Percentiles rank a stretch among this genome's conserved stretches.
These are phyloP conservation scores for Artemisia annua DNA, from an alignment of 129 eudicot genomes.

Conservation along the genomic window DNA sequence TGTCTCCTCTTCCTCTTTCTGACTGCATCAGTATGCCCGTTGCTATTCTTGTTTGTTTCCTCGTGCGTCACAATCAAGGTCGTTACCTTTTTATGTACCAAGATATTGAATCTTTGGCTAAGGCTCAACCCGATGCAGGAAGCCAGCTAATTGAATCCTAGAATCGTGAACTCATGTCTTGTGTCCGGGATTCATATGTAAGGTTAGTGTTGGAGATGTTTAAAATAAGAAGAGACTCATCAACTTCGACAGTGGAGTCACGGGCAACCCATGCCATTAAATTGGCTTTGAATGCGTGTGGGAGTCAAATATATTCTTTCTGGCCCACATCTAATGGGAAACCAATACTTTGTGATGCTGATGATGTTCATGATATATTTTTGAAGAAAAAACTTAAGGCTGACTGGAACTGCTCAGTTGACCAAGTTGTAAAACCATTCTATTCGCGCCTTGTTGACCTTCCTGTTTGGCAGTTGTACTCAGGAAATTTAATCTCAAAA, in stretches of 20 bases:
- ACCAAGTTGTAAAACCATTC: slow-evolving; percentile 82
- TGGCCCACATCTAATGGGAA: slow-evolving; percentile 84
- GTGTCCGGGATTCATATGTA: slow-evolving; percentile 93
- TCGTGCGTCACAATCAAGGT: slow-evolving; percentile 93
- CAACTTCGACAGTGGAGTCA: slow-evolving; percentile 61
- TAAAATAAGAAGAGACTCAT: slow-evolving; percentile 67
- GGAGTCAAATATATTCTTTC: slow-evolving; percentile 70
- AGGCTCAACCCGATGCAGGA: slow-evolving; percentile 77
- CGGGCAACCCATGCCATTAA: slow-evolving; percentile 51
- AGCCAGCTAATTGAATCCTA: slow-evolving; percentile 91
- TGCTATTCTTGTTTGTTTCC: slow-evolving; percentile 83
- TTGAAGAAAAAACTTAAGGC: slow-evolving; percentile 42
- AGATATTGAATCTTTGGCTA: slow-evolving; percentile 45
- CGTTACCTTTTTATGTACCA: slow-evolving; percentile 87
- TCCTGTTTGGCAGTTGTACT: slow-evolving; percentile 94
- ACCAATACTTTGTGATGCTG: slow-evolving; percentile 28
- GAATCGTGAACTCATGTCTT: slow-evolving; percentile 94
- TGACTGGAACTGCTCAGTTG: slow-evolving; percentile 83
- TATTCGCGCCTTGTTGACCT: slow-evolving; percentile 86
- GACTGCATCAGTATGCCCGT: slow-evolving; percentile 59
- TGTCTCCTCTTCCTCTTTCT: slow-evolving; percentile 97
- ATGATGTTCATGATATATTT: slow-evolving; percentile 25
- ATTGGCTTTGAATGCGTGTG: slow-evolving; percentile 58
- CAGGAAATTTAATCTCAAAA: slow-evolving; percentile 75
- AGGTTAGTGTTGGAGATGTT: slow-evolving; percentile 79